phyloP scores from a whole-genome alignment of 768 basidiomycete species.

The Tylopilus sp. region DNA sequence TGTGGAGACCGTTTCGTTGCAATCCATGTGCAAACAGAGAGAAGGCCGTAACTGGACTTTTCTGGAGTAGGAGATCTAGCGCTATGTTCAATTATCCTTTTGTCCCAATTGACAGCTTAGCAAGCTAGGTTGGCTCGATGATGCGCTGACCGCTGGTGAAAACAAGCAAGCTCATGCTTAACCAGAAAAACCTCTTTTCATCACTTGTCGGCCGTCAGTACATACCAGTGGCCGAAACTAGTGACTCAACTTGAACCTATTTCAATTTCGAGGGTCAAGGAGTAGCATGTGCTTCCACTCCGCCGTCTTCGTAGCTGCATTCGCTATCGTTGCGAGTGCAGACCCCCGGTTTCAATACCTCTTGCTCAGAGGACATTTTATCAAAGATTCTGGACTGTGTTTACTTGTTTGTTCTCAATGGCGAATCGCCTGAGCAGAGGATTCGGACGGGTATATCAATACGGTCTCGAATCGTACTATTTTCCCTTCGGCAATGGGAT shows the following conservation, averaged over 20 bases:
- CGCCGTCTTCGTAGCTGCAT: constrained; percentile 32
- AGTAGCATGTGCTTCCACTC: constrained; percentile 31
- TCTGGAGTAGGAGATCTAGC: no score
- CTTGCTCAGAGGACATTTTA: constrained; percentile 65
- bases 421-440: not conserved
- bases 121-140: no score
- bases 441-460: constrained; percentile 58
- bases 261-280: no score
- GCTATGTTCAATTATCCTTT: no score
- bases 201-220: no score
- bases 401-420: constrained; percentile 28
- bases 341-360: constrained; percentile 85
- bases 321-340: constrained; percentile 46
- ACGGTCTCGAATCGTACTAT: constrained; percentile 53
- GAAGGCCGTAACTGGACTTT: not conserved
- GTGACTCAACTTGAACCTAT: no score
- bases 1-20: not conserved
- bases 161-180: no score
- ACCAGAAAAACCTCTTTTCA: no score
- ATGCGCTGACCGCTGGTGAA: no score
- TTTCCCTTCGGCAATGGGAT: constrained; percentile 69
- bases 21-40: not conserved
- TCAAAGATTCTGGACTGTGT: constrained; percentile 65
- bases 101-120: no score
- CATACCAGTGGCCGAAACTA: no score